Percentiles rank a stretch among this genome's conserved stretches.
phyloP scores from a whole-genome alignment of 805 yeast species.

The Lipomyces spencermartinsiae region DNA sequence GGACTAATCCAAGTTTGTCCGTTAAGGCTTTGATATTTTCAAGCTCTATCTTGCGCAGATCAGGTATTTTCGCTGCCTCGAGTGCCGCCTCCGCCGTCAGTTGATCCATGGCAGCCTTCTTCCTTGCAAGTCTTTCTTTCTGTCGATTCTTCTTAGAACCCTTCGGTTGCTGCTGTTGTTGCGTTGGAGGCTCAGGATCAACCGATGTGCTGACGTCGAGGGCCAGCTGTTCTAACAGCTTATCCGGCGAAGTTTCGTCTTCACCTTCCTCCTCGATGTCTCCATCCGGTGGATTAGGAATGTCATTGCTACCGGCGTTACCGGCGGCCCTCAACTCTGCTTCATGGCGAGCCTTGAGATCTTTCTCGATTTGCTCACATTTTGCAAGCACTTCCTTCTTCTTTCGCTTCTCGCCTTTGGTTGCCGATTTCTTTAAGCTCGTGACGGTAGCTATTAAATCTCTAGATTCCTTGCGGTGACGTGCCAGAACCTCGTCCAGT shows the following conservation, averaged over 20 bases:
- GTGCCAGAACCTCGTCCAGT: constrained; percentile 58
- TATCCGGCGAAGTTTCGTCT: constrained; percentile 67
- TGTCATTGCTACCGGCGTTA: constrained; percentile 5
- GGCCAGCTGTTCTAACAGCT: constrained; percentile 65
- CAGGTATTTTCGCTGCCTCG: constrained; percentile 73
- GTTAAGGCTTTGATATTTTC: constrained; percentile 59
- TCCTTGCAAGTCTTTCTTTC: constrained; percentile 77
- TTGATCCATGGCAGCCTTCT: constrained; percentile 71
- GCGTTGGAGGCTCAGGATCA: constrained; percentile 8
- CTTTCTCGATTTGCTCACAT: constrained; percentile 65
- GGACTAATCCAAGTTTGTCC: constrained; percentile 17
- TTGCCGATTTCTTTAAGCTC: constrained; percentile 80
- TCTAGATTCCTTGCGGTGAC: constrained; percentile 72
- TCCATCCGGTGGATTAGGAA: constrained; percentile 10
- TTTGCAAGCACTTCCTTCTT: constrained; percentile 67
- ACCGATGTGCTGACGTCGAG: constrained; percentile 42
- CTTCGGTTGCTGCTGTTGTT: not conserved
- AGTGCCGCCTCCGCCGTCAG: constrained; percentile 68
- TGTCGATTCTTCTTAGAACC: constrained; percentile 68
- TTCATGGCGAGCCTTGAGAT: constrained; percentile 60
- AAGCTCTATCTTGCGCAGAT: constrained; percentile 73
- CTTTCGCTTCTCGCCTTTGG: constrained; percentile 69
- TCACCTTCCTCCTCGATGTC: constrained; percentile 43
- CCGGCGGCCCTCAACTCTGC: constrained; percentile 51
- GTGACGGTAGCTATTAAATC: constrained; percentile 73